Base-by-base conservation (phyloP, 1,284 basidiomycete species). In the Mrakiaceae sp. region DNA sequence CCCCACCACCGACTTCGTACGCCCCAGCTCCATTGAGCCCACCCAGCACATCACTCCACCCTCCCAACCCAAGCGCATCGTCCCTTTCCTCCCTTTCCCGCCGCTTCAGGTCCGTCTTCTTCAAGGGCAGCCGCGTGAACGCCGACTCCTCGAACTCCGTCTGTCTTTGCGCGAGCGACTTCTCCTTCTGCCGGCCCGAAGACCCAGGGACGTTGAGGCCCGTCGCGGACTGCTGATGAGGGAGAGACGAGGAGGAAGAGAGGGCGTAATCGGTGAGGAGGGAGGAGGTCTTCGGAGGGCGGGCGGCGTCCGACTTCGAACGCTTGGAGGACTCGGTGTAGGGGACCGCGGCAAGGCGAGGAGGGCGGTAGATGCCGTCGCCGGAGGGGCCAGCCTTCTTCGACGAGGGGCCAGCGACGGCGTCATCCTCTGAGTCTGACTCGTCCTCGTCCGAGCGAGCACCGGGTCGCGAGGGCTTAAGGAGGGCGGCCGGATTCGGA, bases 61-160 rank as follows among this genome's bases (percentile, higher is more conserved):
- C 82, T 62, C 12, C 78, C 75, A 75, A 75, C 59, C 96, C 95
- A n/a, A 98, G 79, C 6, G 92, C 92, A 68, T 98, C 79, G 69
- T 93, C 90, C 71, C 85, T 90, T 75, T 98, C 95, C 74, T 98
- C 95, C 67, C 85, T 81, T 64, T 78, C 78, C n/a, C 95, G 81
- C 64, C 86, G 80, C 72, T 82, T 84, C 27, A 83, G 83, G 63
- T 97, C 95, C 72, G 86, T 87, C 81, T 97, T 98, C 74, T 87
- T 89, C 82, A 93, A 87, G 67, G 95, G 83, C 64, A 98, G 75
- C 64, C 95, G 85, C 43, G 88, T 92, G 79, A 98, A 93, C 76
- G 97, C 95, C 63, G 91, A 90, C 76, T 98, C 95, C 77, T 98
- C 95, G 76, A 90, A 98, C 69, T 91, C 87, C 62, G 84, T 84